Evolutionary conservation across 2,329 filamentous ascomycete species (phyloP).

Genomic region (Colletotrichum sp.): DNA sequence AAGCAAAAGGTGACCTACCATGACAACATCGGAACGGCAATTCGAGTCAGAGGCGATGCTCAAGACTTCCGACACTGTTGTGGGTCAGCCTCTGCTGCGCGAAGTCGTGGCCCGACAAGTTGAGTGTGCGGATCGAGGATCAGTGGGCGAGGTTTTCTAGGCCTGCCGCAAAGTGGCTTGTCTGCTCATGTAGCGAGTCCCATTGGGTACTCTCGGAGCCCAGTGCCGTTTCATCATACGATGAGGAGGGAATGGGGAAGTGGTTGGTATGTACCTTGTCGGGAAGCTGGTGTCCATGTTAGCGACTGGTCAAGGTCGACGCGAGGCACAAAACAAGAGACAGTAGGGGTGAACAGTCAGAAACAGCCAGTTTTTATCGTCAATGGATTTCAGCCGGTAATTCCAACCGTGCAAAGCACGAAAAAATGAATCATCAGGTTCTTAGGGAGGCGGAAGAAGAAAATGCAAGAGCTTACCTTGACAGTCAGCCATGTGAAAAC

Average conservation of each 20-base stretch:
- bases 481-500: not conserved
- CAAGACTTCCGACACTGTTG: not conserved
- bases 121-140: constrained; percentile 41
- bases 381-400: constrained; percentile 90
- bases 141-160: constrained; percentile 99
- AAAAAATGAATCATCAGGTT: constrained; percentile 68
- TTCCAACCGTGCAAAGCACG: constrained; percentile 80
- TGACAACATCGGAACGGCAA: not conserved
- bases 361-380: constrained; percentile 87
- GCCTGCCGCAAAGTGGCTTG: constrained; percentile 94
- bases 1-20: constrained; percentile 22
- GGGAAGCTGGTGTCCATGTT: constrained; percentile 29
- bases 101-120: not conserved
- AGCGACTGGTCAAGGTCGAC: constrained; percentile 28
- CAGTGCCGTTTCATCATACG: constrained; percentile 93
- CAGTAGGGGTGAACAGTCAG: constrained; percentile 61
- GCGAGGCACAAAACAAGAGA: constrained; percentile 1
- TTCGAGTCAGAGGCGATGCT: not conserved
- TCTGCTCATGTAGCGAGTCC: constrained; percentile 70
- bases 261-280: constrained; percentile 26
- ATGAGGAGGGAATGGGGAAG: constrained; percentile 23
- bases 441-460: not conserved
- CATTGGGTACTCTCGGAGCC: constrained; percentile 76
- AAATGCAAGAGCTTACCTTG: not conserved
- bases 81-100: not conserved